Evolutionary conservation across 2,329 filamentous ascomycete genomes (phyloP), one percentile per base, ranked within the genome.

Genomic region (Madurella mycetomatis): DNA sequence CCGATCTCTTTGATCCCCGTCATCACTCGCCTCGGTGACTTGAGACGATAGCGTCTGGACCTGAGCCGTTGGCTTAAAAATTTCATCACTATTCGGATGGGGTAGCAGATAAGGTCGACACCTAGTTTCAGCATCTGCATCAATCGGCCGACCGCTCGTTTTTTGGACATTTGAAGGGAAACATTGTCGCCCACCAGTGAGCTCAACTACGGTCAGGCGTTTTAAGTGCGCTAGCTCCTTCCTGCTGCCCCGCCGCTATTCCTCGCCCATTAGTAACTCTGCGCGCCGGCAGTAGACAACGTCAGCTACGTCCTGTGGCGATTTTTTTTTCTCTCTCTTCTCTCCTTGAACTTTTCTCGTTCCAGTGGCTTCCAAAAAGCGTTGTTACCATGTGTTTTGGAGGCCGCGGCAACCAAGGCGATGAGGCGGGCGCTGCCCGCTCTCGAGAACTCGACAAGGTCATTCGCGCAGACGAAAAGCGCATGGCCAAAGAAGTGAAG

Each of bases 391-490:
- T 87, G 84, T 87, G 84, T 70, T 87, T 87, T 69, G 82, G 83
- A 58, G 72, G 74, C 60, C 75, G 81, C 62, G 75, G 77, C 54
- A 76, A 75, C 63, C 71, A 72, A 62, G 72, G 73, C 58, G 70
- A 76, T 60, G 75, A 76, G 64, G 75, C 73, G 64, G 76, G 76
- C 61, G 71, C 70, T 25, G 74, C 77, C 57, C 82, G 81, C 65
- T 85, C 83, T 57, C 77, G 82, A 69, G 90, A 94, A 70, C 91
- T 99, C 64, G 94, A 99, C 69, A 89, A 87, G 73, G 76, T 83
- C 65, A 83, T 99, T 65, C 87, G 89, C 58, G 82, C 85, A 64
- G 94, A 97, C 76, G 90, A 92, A 76, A 96, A 94, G 81, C 81
- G 81, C 62, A 80, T 94, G 79, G 77, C 87, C 53, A 87, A 87